Conservation (phyloP, 2,329 filamentous ascomycete genomes). For the Purpureocillium takamizusanense region DNA sequence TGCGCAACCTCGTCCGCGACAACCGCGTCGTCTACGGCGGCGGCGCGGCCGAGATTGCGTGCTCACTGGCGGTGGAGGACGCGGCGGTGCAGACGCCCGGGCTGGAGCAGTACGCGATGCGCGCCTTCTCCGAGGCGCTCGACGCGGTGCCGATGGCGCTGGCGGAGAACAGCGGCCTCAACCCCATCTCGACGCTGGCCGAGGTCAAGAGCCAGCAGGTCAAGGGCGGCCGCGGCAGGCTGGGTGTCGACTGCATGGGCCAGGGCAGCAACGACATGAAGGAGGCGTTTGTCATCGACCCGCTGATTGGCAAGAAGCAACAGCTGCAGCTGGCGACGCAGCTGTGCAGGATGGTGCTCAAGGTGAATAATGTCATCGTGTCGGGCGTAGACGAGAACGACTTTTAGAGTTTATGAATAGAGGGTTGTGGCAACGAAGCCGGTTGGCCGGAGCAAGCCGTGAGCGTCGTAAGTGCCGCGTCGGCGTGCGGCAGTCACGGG, state of each 20-base stretch:
- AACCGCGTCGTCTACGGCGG: slow-evolving; percentile 97
- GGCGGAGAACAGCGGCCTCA: slow-evolving; percentile 93
- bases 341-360: slow-evolving; percentile 94
- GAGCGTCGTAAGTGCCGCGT: no score
- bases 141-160: slow-evolving; percentile 92
- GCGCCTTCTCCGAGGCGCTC: slow-evolving; percentile 90
- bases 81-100: slow-evolving; percentile 90
- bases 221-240: slow-evolving; percentile 58
- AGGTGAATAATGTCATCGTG: slow-evolving; percentile 95
- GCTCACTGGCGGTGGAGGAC: slow-evolving; percentile 91
- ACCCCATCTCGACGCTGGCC: slow-evolving; percentile 90
- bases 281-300: slow-evolving; percentile 96
- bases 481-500: neutral
- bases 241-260: slow-evolving; percentile 98
- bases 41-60: slow-evolving; percentile 93
- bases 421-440: no score
- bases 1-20: slow-evolving; percentile 90
- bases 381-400: slow-evolving; percentile 80
- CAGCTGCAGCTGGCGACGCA: slow-evolving; percentile 94
- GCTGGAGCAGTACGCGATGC: slow-evolving; percentile 98
- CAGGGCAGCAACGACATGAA: slow-evolving; percentile 95
- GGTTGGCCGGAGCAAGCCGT: no score
- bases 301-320: slow-evolving; percentile 95
- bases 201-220: slow-evolving; percentile 95
- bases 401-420: slow-evolving; percentile 54